Evolutionary conservation across 2,329 filamentous ascomycete genomes (phyloP).

Genomic region (Aspergillus pseudoviridinutans): DNA sequence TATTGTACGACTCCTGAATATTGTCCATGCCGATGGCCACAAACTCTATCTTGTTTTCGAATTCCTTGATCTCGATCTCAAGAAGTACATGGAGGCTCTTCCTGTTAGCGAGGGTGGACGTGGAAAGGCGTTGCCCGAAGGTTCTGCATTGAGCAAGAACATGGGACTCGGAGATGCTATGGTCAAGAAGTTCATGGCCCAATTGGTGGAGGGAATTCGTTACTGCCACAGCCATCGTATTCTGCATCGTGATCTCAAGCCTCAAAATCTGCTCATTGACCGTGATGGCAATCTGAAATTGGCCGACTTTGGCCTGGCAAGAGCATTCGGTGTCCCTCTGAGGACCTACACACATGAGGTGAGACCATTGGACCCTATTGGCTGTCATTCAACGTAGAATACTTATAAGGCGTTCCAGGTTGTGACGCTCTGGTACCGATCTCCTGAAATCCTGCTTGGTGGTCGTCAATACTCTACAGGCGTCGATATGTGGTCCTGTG

Average conservation of each 20-base stretch:
- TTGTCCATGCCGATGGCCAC: conserved; percentile 89
- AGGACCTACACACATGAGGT: conserved; percentile 90
- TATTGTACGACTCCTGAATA: conserved; percentile 83
- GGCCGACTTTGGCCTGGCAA: conserved; percentile 83
- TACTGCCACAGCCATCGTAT: conserved; percentile 89
- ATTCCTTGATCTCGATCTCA: conserved; percentile 85
- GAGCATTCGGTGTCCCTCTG: conserved; percentile 86
- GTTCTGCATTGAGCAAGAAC: conserved; percentile 60
- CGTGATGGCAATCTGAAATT: conserved; percentile 84
- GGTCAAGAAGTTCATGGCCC: conserved; percentile 90
- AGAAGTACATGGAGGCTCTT: conserved; percentile 93
- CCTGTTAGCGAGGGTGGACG: conserved; percentile 79
- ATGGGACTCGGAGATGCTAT: conserved; percentile 74
- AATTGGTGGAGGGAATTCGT: conserved; percentile 76
- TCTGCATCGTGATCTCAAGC: conserved; percentile 83
- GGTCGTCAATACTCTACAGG: conserved; percentile 90
- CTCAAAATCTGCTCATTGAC: conserved; percentile 84
- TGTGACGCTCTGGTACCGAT: conserved; percentile 88
- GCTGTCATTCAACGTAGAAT: neutral
- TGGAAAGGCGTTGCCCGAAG: conserved; percentile 79
- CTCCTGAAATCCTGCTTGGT: conserved; percentile 85
- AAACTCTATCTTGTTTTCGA: conserved; percentile 93
- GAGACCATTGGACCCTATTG: conserved; percentile 8
- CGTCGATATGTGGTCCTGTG: conserved; percentile 94
- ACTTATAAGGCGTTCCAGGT: conserved; percentile 49